phyloP scores from a whole-genome alignment of 192 early-diverging fungal genomes.

The Obelidium mucronatum region DNA sequence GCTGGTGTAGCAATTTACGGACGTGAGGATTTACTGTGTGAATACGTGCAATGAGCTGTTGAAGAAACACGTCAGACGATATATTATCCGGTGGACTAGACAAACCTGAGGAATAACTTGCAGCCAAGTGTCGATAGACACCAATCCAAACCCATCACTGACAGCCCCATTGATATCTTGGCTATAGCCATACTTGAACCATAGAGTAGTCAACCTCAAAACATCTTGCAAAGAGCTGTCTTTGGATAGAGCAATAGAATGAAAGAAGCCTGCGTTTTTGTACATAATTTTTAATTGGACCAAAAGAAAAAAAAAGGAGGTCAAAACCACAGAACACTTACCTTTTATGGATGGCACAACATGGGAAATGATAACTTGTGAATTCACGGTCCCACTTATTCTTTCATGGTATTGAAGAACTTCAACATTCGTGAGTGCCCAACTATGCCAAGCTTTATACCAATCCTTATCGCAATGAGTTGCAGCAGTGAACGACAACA shows the following conservation, averaged over 20 bases:
- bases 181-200: constrained; percentile 87
- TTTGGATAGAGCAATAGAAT: constrained; percentile 81
- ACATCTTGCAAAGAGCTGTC: constrained; percentile 82
- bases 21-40: constrained; percentile 71
- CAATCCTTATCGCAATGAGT: constrained; percentile 78
- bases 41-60: constrained; percentile 84
- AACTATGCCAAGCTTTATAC: constrained; percentile 92
- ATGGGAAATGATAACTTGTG: constrained; percentile 59
- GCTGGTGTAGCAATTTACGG: constrained; percentile 73
- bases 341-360: constrained; percentile 78
- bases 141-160: constrained; percentile 68
- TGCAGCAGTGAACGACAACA: constrained; percentile 73
- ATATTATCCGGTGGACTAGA: neutral
- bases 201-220: constrained; percentile 79
- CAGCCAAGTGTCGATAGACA: constrained; percentile 85
- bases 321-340: constrained; percentile 8
- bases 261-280: constrained; percentile 81
- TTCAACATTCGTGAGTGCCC: constrained; percentile 83
- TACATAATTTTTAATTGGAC: neutral
- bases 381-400: constrained; percentile 66
- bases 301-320: constrained; percentile 55
- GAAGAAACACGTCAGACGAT: neutral
- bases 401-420: constrained; percentile 70
- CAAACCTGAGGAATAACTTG: constrained; percentile 78
- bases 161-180: constrained; percentile 72